Evolutionary conservation across 768 basidiomycete genomes (phyloP).

Genomic region (Boletus vinaceobasis): DNA sequence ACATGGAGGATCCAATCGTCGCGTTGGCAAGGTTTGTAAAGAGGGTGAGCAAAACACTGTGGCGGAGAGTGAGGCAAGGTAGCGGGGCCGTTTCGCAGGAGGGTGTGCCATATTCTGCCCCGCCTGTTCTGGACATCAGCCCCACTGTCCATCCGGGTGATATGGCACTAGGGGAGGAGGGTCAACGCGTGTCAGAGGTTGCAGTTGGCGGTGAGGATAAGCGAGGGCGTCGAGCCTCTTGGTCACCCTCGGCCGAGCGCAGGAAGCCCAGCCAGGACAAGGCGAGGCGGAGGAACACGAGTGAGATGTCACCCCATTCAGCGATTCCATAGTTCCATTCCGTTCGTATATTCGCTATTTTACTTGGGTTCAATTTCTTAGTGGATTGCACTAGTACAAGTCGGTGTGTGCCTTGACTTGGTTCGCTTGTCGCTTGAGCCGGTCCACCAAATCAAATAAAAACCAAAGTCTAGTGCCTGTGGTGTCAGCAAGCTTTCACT

Average conservation of each 20-base stretch:
- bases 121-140: constrained; percentile 21
- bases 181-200: background rate
- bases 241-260: constrained; percentile 25
- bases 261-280: constrained; percentile 12
- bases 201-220: constrained; percentile 5
- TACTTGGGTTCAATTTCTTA: background rate
- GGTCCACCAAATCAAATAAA: background rate
- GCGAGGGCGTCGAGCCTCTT: constrained; percentile 21
- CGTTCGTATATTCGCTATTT: background rate
- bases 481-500: background rate
- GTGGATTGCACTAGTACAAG: background rate
- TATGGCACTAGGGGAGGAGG: constrained; percentile 1
- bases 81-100: constrained; percentile 15
- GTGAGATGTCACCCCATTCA: constrained; percentile 39
- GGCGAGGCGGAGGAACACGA: constrained; percentile 23
- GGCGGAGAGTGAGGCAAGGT: constrained; percentile 48
- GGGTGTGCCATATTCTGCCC: constrained; percentile 1
- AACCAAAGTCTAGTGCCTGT: background rate
- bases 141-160: constrained; percentile 22
- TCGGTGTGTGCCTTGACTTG: background rate
- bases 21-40: constrained; percentile 51
- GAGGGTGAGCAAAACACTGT: constrained; percentile 36
- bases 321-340: constrained; percentile 62
- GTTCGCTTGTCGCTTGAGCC: background rate
- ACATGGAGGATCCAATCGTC: constrained; percentile 46